These are phyloP conservation scores for Trichoderma brevicompactum DNA, from an alignment of 2,329 filamentous ascomycete species.

Conservation along the genomic window DNA sequence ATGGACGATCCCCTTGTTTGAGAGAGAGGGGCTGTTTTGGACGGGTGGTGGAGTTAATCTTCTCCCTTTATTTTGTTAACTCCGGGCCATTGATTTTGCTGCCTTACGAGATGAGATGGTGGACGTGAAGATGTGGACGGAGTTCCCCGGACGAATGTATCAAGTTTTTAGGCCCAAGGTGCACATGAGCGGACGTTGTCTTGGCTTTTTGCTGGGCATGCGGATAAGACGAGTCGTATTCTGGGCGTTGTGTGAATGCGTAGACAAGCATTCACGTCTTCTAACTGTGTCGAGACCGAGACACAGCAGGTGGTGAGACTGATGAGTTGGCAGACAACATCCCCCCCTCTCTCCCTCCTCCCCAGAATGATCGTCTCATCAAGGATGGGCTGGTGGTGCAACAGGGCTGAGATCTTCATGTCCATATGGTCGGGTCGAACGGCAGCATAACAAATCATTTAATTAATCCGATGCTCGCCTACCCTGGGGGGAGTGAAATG, in stretches of 20 bases:
- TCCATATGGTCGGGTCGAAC: background rate
- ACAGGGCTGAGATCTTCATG: background rate
- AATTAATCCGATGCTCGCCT: background rate
- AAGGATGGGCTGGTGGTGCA: background rate
- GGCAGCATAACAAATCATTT: background rate
- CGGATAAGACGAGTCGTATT: too few species aligned
- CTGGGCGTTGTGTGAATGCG: too few species aligned
- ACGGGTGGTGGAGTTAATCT: background rate
- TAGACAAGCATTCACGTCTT: too few species aligned
- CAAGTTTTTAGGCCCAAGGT: too few species aligned
- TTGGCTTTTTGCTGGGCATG: too few species aligned
- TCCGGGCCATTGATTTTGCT: background rate
- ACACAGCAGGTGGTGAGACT: background rate
- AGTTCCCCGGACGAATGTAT: too few species aligned
- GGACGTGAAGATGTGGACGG: too few species aligned
- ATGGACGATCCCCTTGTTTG: background rate
- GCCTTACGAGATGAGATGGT: too few species aligned
- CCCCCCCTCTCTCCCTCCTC: too few species aligned
- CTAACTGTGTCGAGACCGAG: background rate
- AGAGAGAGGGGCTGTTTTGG: background rate
- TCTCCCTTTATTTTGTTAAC: background rate
- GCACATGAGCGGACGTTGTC: too few species aligned
- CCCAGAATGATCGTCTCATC: slow-evolving; percentile 7
- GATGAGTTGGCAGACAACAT: background rate
- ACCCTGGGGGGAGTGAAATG: background rate